Conservation (phyloP, 176 grass and related monocot species). For the Chloris gayana region DNA sequence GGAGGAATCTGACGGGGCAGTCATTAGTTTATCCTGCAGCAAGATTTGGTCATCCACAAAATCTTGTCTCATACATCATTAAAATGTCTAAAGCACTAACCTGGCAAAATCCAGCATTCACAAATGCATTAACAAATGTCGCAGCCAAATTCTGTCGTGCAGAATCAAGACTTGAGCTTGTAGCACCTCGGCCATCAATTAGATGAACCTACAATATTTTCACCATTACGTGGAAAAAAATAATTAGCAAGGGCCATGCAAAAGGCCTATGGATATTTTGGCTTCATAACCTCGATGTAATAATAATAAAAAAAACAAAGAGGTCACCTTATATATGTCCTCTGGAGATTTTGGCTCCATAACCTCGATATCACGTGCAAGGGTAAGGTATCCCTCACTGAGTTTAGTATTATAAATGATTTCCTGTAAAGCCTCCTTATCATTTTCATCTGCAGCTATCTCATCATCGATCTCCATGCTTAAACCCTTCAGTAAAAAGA, state of each 20-base stretch:
- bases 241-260: slow-evolving; percentile 7
- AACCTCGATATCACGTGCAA: slow-evolving; percentile 97
- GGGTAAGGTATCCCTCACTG: slow-evolving; percentile 90
- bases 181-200: slow-evolving; percentile 65
- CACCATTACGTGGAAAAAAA: slow-evolving; percentile 13
- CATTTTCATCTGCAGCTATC: slow-evolving; percentile 84
- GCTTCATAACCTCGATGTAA: slow-evolving; percentile 99
- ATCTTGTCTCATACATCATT: not conserved
- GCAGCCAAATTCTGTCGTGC: slow-evolving; percentile 82
- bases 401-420: slow-evolving; percentile 87
- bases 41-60: not conserved
- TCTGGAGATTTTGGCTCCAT: slow-evolving; percentile 99
- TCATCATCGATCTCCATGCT: slow-evolving; percentile 90
- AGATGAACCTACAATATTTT: slow-evolving; percentile 62
- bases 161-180: slow-evolving; percentile 76
- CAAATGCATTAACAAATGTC: slow-evolving; percentile 84
- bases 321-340: slow-evolving; percentile 92
- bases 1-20: slow-evolving; percentile 54
- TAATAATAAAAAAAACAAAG: not conserved
- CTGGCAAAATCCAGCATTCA: slow-evolving; percentile 86
- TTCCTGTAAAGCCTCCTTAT: slow-evolving; percentile 82
- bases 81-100: slow-evolving; percentile 36
- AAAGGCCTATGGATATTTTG: slow-evolving; percentile 81
- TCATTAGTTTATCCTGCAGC: slow-evolving; percentile 82
- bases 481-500: slow-evolving; percentile 64